phyloP scores from a whole-genome alignment of 2,329 filamentous ascomycete species.

The Arthroderma uncinatum region DNA sequence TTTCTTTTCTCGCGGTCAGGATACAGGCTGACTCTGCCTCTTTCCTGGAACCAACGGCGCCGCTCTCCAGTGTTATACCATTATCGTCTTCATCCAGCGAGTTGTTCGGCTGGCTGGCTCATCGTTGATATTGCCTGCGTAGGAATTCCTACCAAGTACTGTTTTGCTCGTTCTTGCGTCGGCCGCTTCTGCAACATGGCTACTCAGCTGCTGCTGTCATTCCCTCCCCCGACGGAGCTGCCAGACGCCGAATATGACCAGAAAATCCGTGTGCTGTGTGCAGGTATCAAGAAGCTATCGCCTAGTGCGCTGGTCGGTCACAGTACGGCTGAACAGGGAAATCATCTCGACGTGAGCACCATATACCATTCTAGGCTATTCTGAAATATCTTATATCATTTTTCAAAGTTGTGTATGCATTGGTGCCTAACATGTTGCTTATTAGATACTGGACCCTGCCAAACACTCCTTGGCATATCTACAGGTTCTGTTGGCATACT shows the following conservation, averaged over 20 bases:
- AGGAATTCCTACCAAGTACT: background rate
- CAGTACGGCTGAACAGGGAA: constrained; percentile 24
- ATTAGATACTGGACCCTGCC: constrained; percentile 39
- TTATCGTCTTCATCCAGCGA: background rate
- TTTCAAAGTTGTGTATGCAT: background rate
- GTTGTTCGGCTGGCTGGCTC: background rate
- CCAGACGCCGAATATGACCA: constrained; percentile 36
- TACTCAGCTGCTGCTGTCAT: constrained; percentile 23
- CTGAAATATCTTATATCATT: background rate
- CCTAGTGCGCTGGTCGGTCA: constrained; percentile 23
- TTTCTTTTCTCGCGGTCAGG: background rate
- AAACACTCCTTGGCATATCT: constrained; percentile 51
- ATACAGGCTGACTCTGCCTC: background rate
- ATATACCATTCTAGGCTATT: background rate
- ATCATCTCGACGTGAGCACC: constrained; percentile 26
- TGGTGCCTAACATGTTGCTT: background rate
- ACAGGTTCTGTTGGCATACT: constrained; percentile 42
- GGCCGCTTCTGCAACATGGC: background rate
- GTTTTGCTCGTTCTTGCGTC: background rate
- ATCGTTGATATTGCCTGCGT: background rate
- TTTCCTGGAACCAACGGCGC: background rate
- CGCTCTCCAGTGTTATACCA: background rate
- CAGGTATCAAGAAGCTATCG: constrained; percentile 28
- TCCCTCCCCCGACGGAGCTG: constrained; percentile 29
- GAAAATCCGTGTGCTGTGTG: constrained; percentile 30